Conservation (phyloP, 116 monocot species). For the Papilionanthe hybrid region DNA sequence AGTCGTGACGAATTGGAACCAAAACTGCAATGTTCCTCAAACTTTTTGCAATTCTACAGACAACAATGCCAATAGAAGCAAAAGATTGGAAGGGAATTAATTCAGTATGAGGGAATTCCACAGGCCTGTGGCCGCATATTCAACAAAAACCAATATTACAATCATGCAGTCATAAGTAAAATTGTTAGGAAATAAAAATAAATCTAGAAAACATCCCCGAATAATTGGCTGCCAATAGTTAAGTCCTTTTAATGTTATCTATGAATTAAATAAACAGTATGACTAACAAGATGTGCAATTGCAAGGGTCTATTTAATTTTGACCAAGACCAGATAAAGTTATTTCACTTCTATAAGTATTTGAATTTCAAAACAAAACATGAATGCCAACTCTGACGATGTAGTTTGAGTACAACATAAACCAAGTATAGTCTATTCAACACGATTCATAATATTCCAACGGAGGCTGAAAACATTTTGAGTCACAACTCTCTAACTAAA, state of each 20-base stretch:
- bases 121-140: not conserved
- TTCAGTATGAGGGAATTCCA: not conserved
- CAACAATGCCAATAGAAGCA: not conserved
- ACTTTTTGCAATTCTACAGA: not conserved
- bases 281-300: not conserved
- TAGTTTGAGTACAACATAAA: not conserved
- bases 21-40: not conserved
- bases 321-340: not conserved
- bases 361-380: not conserved
- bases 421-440: not conserved
- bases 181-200: not conserved
- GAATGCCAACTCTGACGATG: not conserved
- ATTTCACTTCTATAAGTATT: constrained; percentile 1
- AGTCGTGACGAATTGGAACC: too few relatives aligned
- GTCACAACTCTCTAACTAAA: not conserved
- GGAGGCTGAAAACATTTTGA: not conserved
- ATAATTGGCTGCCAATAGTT: not conserved
- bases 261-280: not conserved
- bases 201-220: not conserved
- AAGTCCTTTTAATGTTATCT: not conserved
- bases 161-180: not conserved
- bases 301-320: not conserved
- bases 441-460: not conserved
- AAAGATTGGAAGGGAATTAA: not conserved
- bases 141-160: not conserved